These are phyloP conservation scores for Hypoxylon sp. DNA, from an alignment of 2,329 filamentous ascomycete species.

Conservation along the genomic window DNA sequence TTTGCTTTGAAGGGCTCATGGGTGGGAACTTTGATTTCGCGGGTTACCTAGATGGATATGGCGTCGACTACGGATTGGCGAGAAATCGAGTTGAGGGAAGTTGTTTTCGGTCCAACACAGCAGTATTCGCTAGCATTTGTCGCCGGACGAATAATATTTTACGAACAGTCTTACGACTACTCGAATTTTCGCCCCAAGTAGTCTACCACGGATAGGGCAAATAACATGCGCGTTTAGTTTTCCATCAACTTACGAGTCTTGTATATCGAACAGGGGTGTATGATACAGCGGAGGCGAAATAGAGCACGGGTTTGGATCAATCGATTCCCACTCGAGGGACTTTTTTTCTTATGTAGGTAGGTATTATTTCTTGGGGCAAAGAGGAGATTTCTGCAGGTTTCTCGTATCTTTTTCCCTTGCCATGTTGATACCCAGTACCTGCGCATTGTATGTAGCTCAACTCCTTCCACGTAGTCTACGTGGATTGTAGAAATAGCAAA, in stretches of 20 bases:
- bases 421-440: slow-evolving; percentile 24
- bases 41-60: slow-evolving; percentile 13
- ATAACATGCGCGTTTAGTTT: slow-evolving; percentile 11
- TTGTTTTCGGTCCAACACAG: slow-evolving; percentile 1
- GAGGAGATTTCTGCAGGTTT: slow-evolving; percentile 12
- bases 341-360: slow-evolving; percentile 2
- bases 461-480: background rate
- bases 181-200: slow-evolving; percentile 3
- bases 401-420: slow-evolving; percentile 2
- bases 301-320: slow-evolving; percentile 11
- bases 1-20: background rate
- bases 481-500: slow-evolving; percentile 23
- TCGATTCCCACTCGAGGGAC: slow-evolving; percentile 5
- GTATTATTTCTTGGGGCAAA: slow-evolving; percentile 11
- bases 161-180: slow-evolving; percentile 7
- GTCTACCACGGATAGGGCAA: background rate
- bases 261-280: slow-evolving; percentile 29
- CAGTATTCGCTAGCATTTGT: slow-evolving; percentile 4
- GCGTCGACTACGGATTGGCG: slow-evolving; percentile 25
- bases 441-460: slow-evolving; percentile 20
- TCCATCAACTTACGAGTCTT: slow-evolving; percentile 4
- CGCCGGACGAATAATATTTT: slow-evolving; percentile 2
- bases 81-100: slow-evolving; percentile 15
- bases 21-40: slow-evolving; percentile 14
- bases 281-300: slow-evolving; percentile 22